These are phyloP conservation scores for Limnanthes douglasii DNA, from an alignment of 345 rosid genomes.

Conservation along the genomic window DNA sequence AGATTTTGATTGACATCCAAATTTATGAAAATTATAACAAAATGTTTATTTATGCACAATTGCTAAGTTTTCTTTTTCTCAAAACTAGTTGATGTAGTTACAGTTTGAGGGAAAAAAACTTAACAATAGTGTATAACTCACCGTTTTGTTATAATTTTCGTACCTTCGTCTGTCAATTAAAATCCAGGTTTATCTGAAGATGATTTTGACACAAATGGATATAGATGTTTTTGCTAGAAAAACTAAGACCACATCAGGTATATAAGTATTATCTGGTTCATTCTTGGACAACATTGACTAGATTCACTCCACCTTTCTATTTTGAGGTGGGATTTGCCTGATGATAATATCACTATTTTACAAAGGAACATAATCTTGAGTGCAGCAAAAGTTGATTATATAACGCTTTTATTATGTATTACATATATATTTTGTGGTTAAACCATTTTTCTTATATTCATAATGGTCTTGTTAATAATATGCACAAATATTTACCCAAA, in stretches of 20 bases:
- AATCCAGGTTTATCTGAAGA: slow-evolving; percentile 80
- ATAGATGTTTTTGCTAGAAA: slow-evolving; percentile 88
- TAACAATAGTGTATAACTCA: neutral
- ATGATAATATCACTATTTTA: slow-evolving; percentile 87
- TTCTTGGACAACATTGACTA: slow-evolving; percentile 1
- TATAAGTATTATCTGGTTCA: slow-evolving; percentile 4
- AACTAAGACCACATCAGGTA: slow-evolving; percentile 92
- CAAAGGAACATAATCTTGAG: slow-evolving; percentile 97
- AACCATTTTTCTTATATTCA: too few species aligned
- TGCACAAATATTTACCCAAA: too few species aligned
- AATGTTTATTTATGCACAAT: neutral
- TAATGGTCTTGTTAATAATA: too few species aligned
- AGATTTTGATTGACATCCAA: too few species aligned
- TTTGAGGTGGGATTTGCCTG: slow-evolving; percentile 67
- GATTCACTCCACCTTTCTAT: slow-evolving; percentile 9
- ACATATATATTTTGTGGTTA: neutral
- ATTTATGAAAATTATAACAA: too few species aligned
- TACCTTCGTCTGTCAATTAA: too few species aligned
- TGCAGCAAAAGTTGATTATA: slow-evolving; percentile 61
- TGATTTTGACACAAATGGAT: slow-evolving; percentile 84
- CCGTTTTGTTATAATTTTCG: too few species aligned
- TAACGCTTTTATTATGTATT: neutral
- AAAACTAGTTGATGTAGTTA: too few species aligned
- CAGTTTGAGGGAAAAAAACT: slow-evolving; percentile 4
- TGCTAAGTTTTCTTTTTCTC: slow-evolving; percentile 2